Evolutionary conservation across 2,329 filamentous ascomycete genomes (phyloP).

Genomic region (Alternaria tenuissima): DNA sequence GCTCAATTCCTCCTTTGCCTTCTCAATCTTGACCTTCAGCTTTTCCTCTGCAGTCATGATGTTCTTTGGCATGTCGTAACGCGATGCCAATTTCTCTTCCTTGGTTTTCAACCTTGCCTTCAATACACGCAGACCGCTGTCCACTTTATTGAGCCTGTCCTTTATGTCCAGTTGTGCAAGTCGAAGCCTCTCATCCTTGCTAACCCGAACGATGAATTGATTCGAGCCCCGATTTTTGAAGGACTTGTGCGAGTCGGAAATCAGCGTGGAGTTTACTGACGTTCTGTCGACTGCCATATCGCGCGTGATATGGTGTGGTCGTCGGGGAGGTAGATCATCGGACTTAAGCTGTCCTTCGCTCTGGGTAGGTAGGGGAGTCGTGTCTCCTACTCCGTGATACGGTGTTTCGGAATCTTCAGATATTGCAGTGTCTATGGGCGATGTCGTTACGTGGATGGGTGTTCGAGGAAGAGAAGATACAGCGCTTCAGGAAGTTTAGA

Average conservation of each 20-base stretch:
- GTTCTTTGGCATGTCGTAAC: background rate
- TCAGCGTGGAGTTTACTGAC: background rate
- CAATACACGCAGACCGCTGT: too few relatives aligned
- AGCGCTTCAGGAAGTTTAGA: background rate
- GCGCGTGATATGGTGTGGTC: background rate
- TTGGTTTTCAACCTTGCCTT: too few relatives aligned
- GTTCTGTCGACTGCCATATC: background rate
- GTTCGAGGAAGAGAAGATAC: background rate
- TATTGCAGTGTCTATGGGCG: background rate
- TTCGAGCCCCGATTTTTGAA: background rate
- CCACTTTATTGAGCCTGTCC: background rate
- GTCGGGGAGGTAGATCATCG: background rate
- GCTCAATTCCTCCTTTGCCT: background rate
- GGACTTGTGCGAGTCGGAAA: background rate
- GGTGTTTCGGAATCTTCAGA: background rate
- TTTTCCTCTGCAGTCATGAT: background rate
- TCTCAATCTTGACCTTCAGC: background rate
- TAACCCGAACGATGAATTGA: background rate
- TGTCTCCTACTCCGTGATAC: background rate
- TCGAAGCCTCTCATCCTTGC: background rate
- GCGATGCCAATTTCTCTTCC: too few relatives aligned
- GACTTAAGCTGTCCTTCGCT: background rate
- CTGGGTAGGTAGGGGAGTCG: background rate
- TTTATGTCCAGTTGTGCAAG: conserved; percentile 3
- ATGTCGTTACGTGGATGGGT: background rate